Conservation (phyloP, 2,329 filamentous ascomycete genomes). For the Cladophialophora yegresii region DNA sequence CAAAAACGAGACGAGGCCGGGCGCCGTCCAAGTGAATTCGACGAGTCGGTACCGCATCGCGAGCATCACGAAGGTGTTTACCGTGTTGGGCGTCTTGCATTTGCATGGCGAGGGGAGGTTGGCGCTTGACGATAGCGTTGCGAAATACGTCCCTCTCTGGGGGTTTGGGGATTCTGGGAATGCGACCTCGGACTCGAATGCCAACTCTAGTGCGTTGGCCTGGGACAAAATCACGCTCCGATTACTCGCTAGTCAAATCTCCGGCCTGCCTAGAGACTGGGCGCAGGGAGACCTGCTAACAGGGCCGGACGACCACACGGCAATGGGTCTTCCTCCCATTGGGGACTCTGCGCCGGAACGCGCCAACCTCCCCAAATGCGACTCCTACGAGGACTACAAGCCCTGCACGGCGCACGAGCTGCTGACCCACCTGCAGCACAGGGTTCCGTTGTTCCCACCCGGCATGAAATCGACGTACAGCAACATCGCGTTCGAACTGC, state of each 20-base stretch:
- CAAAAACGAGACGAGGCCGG: slow-evolving; percentile 28
- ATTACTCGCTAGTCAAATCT: slow-evolving; percentile 37
- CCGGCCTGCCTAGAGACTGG: slow-evolving; percentile 39
- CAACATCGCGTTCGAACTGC: slow-evolving; percentile 39
- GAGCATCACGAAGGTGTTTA: slow-evolving; percentile 39
- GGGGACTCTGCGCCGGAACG: not conserved
- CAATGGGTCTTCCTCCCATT: slow-evolving; percentile 30
- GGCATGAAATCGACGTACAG: slow-evolving; percentile 38
- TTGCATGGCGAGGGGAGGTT: slow-evolving; percentile 38
- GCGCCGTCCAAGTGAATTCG: slow-evolving; percentile 31
- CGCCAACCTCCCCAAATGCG: slow-evolving; percentile 26
- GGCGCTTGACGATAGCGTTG: slow-evolving; percentile 37
- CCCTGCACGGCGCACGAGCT: slow-evolving; percentile 30
- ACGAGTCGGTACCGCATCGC: slow-evolving; percentile 37
- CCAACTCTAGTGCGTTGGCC: slow-evolving; percentile 22
- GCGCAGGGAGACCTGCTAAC: slow-evolving; percentile 34
- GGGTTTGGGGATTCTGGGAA: too few species aligned
- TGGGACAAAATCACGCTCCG: slow-evolving; percentile 39
- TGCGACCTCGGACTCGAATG: slow-evolving; percentile 8
- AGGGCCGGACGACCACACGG: slow-evolving; percentile 12
- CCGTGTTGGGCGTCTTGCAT: slow-evolving; percentile 37
- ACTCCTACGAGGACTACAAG: slow-evolving; percentile 21
- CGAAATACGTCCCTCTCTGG: slow-evolving; percentile 27
- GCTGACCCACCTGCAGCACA: slow-evolving; percentile 15
- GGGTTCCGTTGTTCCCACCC: slow-evolving; percentile 34